Evolutionary conservation across 305 asterid species (phyloP).

Genomic region (Fraxinus xanthoxyloides): DNA sequence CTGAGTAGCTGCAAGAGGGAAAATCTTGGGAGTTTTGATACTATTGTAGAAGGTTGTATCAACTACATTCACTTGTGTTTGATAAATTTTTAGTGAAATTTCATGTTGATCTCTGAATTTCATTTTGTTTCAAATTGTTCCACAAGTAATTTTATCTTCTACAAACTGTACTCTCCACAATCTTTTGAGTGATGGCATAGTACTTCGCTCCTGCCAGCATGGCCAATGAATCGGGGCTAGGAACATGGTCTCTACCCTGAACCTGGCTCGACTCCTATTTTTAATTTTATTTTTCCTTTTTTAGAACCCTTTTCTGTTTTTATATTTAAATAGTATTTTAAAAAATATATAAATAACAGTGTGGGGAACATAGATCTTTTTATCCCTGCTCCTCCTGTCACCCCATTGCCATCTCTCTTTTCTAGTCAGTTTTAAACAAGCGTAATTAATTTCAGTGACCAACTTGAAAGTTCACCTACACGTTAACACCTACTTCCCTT

Average conservation of each 20-base stretch:
- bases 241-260: background rate
- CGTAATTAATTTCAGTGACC: background rate
- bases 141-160: background rate
- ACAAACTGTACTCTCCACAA: background rate
- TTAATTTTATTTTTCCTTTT: background rate
- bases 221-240: background rate
- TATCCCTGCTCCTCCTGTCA: background rate
- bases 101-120: background rate
- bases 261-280: background rate
- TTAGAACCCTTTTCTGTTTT: background rate
- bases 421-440: background rate
- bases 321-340: background rate
- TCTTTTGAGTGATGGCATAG: background rate
- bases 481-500: background rate
- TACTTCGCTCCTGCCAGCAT: background rate
- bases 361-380: background rate
- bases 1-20: background rate
- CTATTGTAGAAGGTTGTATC: background rate
- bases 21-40: background rate
- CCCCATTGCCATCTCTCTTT: background rate
- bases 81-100: background rate
- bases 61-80: background rate
- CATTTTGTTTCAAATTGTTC: background rate
- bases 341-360: background rate
- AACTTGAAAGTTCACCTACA: background rate